phyloP scores from a whole-genome alignment of 129 eudicot genomes.

The Flaveria brownii region DNA sequence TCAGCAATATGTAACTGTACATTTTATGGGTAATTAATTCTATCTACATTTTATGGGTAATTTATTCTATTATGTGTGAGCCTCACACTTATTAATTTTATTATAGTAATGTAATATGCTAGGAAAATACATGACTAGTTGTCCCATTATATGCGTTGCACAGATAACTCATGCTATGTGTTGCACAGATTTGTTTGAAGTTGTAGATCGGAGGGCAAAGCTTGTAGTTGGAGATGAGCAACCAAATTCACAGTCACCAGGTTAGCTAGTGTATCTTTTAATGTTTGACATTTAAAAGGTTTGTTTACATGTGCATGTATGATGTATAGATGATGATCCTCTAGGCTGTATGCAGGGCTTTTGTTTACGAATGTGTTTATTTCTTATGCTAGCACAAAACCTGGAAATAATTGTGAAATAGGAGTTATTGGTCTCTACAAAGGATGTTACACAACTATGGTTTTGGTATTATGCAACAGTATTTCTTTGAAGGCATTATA shows the following conservation, averaged over 20 bases:
- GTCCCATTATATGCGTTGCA: neutral
- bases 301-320: conserved; percentile 8
- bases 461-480: conserved; percentile 8
- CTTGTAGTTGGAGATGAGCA: conserved; percentile 91
- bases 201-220: conserved; percentile 95
- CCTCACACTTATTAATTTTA: neutral
- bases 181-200: conserved; percentile 89
- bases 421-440: neutral
- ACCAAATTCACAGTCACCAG: conserved; percentile 50
- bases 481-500: neutral
- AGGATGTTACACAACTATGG: conserved; percentile 14
- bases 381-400: conserved; percentile 9
- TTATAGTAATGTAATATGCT: conserved; percentile 1
- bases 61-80: neutral
- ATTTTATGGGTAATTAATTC: neutral
- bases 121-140: conserved; percentile 20
- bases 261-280: conserved; percentile 37
- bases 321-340: neutral
- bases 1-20: conserved; percentile 11
- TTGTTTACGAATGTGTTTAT: neutral
- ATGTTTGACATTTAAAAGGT: conserved; percentile 13
- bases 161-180: conserved; percentile 22
- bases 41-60: neutral
- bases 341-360: neutral
- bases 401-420: neutral